These are phyloP conservation scores for Nakazawaea laoshanensis DNA, from an alignment of 805 yeast genomes.

Conservation along the genomic window DNA sequence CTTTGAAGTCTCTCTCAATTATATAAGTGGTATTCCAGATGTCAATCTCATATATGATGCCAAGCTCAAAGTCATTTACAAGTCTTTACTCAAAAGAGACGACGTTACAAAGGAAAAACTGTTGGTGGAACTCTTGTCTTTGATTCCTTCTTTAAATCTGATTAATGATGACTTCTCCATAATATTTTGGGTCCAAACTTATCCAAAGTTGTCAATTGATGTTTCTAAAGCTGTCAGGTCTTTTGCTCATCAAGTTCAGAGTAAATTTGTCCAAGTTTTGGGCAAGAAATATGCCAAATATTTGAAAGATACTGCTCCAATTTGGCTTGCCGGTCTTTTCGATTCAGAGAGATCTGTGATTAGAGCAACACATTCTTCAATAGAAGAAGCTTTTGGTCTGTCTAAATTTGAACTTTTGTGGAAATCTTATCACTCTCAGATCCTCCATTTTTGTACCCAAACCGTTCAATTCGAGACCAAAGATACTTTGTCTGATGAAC, in stretches of 20 bases:
- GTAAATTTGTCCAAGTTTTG: constrained; percentile 36
- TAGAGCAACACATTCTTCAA: constrained; percentile 33
- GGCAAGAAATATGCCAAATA: constrained; percentile 57
- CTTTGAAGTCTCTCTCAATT: constrained; percentile 57
- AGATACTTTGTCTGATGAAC: constrained; percentile 64
- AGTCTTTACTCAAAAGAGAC: constrained; percentile 70
- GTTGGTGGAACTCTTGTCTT: constrained; percentile 39
- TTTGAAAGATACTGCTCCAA: constrained; percentile 63
- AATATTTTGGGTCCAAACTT: constrained; percentile 72
- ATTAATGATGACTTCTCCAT: constrained; percentile 41
- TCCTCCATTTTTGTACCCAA: constrained; percentile 46
- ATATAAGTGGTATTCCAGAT: constrained; percentile 74
- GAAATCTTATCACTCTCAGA: constrained; percentile 46
- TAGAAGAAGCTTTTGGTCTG: constrained; percentile 48
- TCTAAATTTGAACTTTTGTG: constrained; percentile 51
- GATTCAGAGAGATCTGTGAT: constrained; percentile 65
- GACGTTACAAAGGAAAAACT: constrained; percentile 82
- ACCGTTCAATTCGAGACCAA: constrained; percentile 48
- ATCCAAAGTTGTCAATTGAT: constrained; percentile 71
- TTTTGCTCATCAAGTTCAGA: constrained; percentile 58
- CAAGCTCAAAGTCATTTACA: constrained; percentile 55
- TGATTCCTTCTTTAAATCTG: constrained; percentile 19
- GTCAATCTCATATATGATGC: constrained; percentile 41
- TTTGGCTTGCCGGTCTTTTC: constrained; percentile 62
- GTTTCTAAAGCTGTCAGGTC: constrained; percentile 57